Evolutionary conservation across 192 early-diverging fungal genomes (phyloP), one percentile per base, ranked within the genome.

Genomic region (Mortierella antarctica): DNA sequence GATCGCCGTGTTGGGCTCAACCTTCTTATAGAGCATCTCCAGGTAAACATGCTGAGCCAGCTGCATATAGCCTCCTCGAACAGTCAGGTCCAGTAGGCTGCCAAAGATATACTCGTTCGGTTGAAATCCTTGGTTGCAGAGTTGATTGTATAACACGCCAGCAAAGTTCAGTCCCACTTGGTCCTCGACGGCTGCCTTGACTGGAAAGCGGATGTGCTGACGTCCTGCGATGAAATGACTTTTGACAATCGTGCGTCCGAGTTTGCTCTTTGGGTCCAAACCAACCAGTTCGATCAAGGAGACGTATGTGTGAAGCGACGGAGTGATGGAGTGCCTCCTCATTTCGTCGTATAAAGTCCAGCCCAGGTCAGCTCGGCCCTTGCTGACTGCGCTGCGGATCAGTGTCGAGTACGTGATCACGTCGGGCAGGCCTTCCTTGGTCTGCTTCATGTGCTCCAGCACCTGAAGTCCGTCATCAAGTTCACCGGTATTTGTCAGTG

Each of bases 51-150:
- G 64, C 55, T 68, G 67, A 3, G 75, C 67, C 45, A 79, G 42
- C 12, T 61, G 53, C 53, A 63, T 63, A 15, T 44, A 67, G 1
- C 77, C 70, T 7, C 56, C 64, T 46, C 53, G 50, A 15, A 50
- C 44, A 9, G 70, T 41, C 54, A 80, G 3, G n/a, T 80, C 49
- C 65, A 80, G 18, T 5, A 80, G 47, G 4, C 15, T 41, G 11
- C 77, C 55, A 53, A 80, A 80, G 13, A 80, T 55, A 17, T 80
- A 55, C 15, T 71, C 44, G 41, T 67, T 80, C 48, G 77, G 77
- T 14, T 62, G 12, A 4, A 72, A 39, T 17, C 77, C 70, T 49
- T 80, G 70, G 53, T 56, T 49, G 31, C 69, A 80, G 20, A 80
- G 65, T 45, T 80, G 77, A 39, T 72, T 71, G 20, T 80, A 80